These are phyloP conservation scores for Hypsizygus ulmarius DNA, from an alignment of 1,284 basidiomycete genomes.

Conservation along the genomic window DNA sequence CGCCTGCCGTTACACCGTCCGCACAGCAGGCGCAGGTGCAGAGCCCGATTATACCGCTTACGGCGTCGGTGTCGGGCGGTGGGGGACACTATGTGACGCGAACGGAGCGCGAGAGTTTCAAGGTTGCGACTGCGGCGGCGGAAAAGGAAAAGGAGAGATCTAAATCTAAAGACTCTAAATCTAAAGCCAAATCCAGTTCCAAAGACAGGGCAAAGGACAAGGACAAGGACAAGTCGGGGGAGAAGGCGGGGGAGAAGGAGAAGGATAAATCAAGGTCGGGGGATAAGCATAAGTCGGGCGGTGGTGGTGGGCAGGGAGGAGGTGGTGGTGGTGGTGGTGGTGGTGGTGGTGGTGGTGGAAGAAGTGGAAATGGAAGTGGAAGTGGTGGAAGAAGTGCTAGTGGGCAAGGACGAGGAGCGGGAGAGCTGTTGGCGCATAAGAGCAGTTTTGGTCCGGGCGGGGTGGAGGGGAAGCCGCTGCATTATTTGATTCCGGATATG, in stretches of 20 bases:
- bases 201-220: too few species aligned
- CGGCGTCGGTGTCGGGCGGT: neutral
- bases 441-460: conserved; percentile 39
- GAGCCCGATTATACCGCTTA: conserved; percentile 8
- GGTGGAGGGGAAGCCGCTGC: conserved; percentile 35
- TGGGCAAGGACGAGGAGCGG: neutral
- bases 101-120: conserved; percentile 15
- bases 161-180: conserved; percentile 3
- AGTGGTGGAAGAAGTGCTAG: too few species aligned
- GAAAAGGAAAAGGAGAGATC: conserved; percentile 7
- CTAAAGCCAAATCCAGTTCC: neutral
- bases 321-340: neutral
- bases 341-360: too few species aligned
- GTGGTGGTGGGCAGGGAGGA: conserved; percentile 11
- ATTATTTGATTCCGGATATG: conserved; percentile 42
- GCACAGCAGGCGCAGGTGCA: neutral
- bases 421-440: conserved; percentile 32
- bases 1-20: conserved; percentile 9
- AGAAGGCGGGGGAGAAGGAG: too few species aligned
- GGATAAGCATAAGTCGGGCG: neutral
- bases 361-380: too few species aligned
- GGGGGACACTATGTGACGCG: conserved; percentile 30
- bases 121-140: conserved; percentile 6
- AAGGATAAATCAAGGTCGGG: neutral
- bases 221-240: too few species aligned